phyloP scores from a whole-genome alignment of 768 basidiomycete species.

The Boletellus emodensis region DNA sequence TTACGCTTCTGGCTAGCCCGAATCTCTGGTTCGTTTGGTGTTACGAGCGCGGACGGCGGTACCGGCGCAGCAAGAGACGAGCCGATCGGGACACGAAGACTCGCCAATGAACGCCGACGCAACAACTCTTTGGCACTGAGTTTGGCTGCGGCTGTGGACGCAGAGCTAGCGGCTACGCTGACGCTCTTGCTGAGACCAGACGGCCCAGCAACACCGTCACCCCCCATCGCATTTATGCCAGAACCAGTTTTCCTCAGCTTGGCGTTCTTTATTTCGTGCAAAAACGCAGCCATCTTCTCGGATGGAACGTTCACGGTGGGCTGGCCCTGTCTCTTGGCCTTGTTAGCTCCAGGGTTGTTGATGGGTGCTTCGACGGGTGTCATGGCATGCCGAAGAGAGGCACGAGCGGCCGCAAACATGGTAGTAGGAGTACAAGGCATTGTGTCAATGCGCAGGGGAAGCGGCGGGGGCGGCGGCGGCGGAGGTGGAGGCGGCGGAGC shows the following conservation, averaged over 20 bases:
- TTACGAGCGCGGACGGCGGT: constrained; percentile 4
- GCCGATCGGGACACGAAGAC: constrained; percentile 23
- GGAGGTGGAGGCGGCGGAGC: constrained; percentile 43
- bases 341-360: constrained; percentile 39
- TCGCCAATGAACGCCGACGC: constrained; percentile 26
- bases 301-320: constrained; percentile 71
- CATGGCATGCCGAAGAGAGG: constrained; percentile 54
- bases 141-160: constrained; percentile 5
- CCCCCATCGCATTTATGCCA: constrained; percentile 15
- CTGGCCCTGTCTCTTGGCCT: constrained; percentile 46
- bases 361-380: constrained; percentile 65
- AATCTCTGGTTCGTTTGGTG: constrained; percentile 7
- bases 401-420: constrained; percentile 58
- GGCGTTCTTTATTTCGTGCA: constrained; percentile 76
- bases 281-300: constrained; percentile 81
- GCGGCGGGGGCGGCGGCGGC: constrained; percentile 31
- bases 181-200: constrained; percentile 31
- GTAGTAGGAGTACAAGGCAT: constrained; percentile 26
- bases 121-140: constrained; percentile 17
- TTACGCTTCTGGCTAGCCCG: constrained; percentile 31
- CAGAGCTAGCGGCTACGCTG: constrained; percentile 6
- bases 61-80: constrained; percentile 21
- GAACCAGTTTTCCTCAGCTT: constrained; percentile 55
- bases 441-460: constrained; percentile 32
- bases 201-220: constrained; percentile 22